phyloP scores from a whole-genome alignment of 371 early-diverging fungal genomes.

The Syncephalastrum contaminatum region DNA sequence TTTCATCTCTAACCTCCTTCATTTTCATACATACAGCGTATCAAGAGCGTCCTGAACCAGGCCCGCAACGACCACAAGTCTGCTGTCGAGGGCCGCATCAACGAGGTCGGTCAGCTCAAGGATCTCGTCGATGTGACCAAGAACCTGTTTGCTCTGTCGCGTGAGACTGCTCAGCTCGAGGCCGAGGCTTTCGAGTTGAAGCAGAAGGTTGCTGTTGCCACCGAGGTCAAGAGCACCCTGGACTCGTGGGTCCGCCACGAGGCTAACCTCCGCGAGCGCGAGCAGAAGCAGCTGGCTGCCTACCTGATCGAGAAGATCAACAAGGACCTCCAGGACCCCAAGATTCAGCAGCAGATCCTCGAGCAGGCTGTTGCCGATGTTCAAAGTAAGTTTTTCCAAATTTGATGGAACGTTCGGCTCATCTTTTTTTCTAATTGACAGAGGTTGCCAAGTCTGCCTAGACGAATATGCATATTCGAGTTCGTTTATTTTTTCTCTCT shows the following conservation, averaged over 20 bases:
- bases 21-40: constrained; percentile 44
- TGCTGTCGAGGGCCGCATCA: constrained; percentile 84
- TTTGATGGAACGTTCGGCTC: neutral
- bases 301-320: constrained; percentile 85
- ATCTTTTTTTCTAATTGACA: constrained; percentile 8
- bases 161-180: constrained; percentile 90
- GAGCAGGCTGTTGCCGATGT: constrained; percentile 55
- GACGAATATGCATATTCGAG: constrained; percentile 1
- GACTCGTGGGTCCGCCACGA: constrained; percentile 98
- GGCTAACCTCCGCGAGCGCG: constrained; percentile 86
- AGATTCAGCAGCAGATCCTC: constrained; percentile 63
- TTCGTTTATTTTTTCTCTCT: constrained; percentile 1
- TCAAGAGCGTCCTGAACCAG: constrained; percentile 75
- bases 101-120: constrained; percentile 88
- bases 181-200: constrained; percentile 92
- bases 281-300: constrained; percentile 87
- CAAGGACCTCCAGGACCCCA: constrained; percentile 79
- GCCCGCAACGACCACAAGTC: constrained; percentile 92
- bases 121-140: constrained; percentile 93
- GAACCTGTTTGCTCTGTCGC: constrained; percentile 89
- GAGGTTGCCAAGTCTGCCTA: constrained; percentile 41
- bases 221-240: constrained; percentile 85
- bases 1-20: neutral
- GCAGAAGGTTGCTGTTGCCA: constrained; percentile 83
- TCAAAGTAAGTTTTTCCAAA: constrained; percentile 34